Base-by-base conservation (phyloP, 108 stramenopile species). In the Fragilaria radians region DNA sequence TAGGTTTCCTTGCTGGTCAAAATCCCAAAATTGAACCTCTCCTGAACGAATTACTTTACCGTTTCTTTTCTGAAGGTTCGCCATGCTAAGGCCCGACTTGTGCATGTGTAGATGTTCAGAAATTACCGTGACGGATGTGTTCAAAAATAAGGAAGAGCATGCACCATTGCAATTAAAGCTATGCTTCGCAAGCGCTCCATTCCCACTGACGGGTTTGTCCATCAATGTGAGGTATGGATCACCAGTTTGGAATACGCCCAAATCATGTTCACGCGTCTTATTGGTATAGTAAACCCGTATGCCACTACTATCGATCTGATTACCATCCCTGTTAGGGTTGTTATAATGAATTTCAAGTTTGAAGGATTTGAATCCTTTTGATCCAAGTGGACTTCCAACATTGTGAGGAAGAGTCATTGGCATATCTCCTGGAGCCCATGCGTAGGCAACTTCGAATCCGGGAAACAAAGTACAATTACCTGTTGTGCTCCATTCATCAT, bases 81-180 rank as follows among this genome's bases (percentile, higher is more conserved):
- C 36, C 54, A 72, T 73, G 0, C 64, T 57, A 26, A 46, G 18
- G 7, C 82, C 82, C 19, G 57, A 32, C 42, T 57, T 19, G 47
- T 84, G 83, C 79, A 84, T 81, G 50, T 84, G 83, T 33, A 78
- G 61, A 33, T 2, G 2, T 36, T 57, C 55, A 4, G n/a, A 1
- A 3, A 57, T 5, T 32, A 57, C 18, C 1, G 55, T 78, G 1
- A 81, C 68, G 1, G 34, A 30, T 9, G 30, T 29, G 14, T 42
- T 42, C 11, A 42, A 14, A 42, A 42, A 42, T 14, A 42, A 42
- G 47, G 45, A 25, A 0, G 83, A 65, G 52, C 83, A 84, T 0
- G 61, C 28, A 18, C 51, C 52, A 32, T 68, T 66, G 57, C 83
- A 84, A 7, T 62, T 65, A 32, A 81, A 81, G 9, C 33, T 50